Percentiles rank a stretch among this genome's conserved stretches.
phyloP scores from a whole-genome alignment of 1,284 basidiomycete genomes.

The Macrocystidia cucumis region DNA sequence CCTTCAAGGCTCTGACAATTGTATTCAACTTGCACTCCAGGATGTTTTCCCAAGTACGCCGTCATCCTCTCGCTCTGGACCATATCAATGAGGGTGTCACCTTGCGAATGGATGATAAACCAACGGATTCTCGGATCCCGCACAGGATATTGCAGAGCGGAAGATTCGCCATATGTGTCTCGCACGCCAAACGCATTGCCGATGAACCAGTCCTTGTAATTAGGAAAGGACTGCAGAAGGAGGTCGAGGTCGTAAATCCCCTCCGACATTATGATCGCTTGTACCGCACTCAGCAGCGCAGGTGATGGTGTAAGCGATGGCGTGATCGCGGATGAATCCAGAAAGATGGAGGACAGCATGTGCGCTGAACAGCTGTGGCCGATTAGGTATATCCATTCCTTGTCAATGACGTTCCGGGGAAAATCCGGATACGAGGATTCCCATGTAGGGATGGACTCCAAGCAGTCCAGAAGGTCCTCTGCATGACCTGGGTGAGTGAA shows the following conservation, averaged over 20 bases:
- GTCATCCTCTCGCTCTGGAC: slow-evolving; percentile 55
- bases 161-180: slow-evolving; percentile 39
- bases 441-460: slow-evolving; percentile 46
- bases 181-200: slow-evolving; percentile 46
- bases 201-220: slow-evolving; percentile 62
- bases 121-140: slow-evolving; percentile 38
- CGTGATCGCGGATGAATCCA: slow-evolving; percentile 38
- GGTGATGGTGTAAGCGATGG: slow-evolving; percentile 38
- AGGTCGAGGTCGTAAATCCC: slow-evolving; percentile 70
- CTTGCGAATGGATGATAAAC: slow-evolving; percentile 66
- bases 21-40: slow-evolving; percentile 23
- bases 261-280: slow-evolving; percentile 55
- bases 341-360: slow-evolving; percentile 65
- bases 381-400: slow-evolving; percentile 43
- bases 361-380: slow-evolving; percentile 79
- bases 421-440: slow-evolving; percentile 19
- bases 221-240: slow-evolving; percentile 53
- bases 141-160: slow-evolving; percentile 34
- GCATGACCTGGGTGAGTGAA: slow-evolving; percentile 67
- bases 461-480: slow-evolving; percentile 51
- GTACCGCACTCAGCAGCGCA: slow-evolving; percentile 37
- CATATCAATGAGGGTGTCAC: slow-evolving; percentile 62
- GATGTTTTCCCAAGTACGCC: too few species aligned
- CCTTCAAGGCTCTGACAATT: slow-evolving; percentile 38
- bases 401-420: slow-evolving; percentile 40